phyloP scores from a whole-genome alignment of 306 rosid genomes.

The Albizia julibrissin region DNA sequence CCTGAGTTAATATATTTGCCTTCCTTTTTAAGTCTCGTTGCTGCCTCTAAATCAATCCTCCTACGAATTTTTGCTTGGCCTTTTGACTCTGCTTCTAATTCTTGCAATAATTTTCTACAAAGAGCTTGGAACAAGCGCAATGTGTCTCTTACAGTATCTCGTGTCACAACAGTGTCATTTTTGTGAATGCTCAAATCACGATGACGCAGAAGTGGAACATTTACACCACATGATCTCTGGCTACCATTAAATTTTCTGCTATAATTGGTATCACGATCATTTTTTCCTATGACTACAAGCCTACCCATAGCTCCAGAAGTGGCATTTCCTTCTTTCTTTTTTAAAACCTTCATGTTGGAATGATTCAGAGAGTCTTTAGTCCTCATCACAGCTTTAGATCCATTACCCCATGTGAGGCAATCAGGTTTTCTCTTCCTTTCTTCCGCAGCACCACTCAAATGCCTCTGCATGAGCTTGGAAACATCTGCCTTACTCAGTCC shows the following conservation, averaged over 20 bases:
- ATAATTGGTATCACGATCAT: constrained; percentile 16
- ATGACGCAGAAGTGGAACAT: constrained; percentile 41
- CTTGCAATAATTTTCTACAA: constrained; percentile 61
- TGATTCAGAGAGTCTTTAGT: constrained; percentile 33
- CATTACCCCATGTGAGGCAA: background rate
- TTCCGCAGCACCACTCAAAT: constrained; percentile 29
- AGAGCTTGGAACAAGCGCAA: constrained; percentile 56
- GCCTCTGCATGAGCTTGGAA: background rate
- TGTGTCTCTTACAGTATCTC: constrained; percentile 60
- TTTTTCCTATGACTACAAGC: constrained; percentile 10
- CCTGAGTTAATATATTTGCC: constrained; percentile 51
- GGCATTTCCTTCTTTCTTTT: constrained; percentile 23
- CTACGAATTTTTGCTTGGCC: constrained; percentile 28
- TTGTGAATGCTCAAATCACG: constrained; percentile 15
- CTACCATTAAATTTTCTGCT: background rate
- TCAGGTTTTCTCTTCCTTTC: constrained; percentile 39
- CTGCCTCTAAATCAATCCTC: constrained; percentile 48
- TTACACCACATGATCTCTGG: constrained; percentile 15
- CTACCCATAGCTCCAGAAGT: constrained; percentile 34
- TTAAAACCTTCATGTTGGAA: constrained; percentile 28
- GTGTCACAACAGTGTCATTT: constrained; percentile 13
- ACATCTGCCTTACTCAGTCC: background rate
- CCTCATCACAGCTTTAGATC: constrained; percentile 30
- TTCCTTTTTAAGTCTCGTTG: constrained; percentile 44
- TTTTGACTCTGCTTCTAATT: constrained; percentile 51